Conservation (phyloP, 352 stramenopile species). For the Globisporangium megalacanthum region DNA sequence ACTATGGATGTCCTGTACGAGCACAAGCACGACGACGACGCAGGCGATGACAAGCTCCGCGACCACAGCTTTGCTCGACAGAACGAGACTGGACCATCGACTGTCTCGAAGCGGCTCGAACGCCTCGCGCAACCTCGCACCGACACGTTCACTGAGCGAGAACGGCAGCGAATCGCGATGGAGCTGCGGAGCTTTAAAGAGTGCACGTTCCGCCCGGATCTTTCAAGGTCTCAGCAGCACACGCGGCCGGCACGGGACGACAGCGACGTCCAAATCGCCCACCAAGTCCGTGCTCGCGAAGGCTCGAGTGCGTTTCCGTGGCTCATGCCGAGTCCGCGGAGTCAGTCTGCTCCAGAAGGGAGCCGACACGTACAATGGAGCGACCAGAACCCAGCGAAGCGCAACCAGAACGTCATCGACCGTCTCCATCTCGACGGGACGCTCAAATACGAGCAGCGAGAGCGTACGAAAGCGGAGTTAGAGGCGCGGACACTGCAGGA, state of each 20-base stretch:
- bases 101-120: slow-evolving; percentile 26
- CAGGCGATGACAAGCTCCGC: not conserved
- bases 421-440: slow-evolving; percentile 61
- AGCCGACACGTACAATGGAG: slow-evolving; percentile 6
- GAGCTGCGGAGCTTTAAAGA: slow-evolving; percentile 60
- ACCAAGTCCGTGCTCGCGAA: slow-evolving; percentile 1
- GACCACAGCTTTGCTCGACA: not conserved
- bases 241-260: not conserved
- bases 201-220: slow-evolving; percentile 65
- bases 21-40: not conserved
- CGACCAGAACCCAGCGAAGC: slow-evolving; percentile 3
- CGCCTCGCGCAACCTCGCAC: slow-evolving; percentile 47
- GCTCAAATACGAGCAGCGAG: slow-evolving; percentile 44
- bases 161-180: slow-evolving; percentile 49
- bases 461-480: slow-evolving; percentile 38
- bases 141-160: slow-evolving; percentile 48
- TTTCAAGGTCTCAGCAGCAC: slow-evolving; percentile 15
- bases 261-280: not conserved
- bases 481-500: slow-evolving; percentile 42
- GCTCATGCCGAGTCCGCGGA: slow-evolving; percentile 52
- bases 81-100: not conserved
- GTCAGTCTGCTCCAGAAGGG: slow-evolving; percentile 12
- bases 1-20: slow-evolving; percentile 20
- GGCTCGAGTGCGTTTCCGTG: slow-evolving; percentile 34
- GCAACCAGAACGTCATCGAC: slow-evolving; percentile 34